A percentile compares a stretch with the other conserved stretches of the same genome.
phyloP scores from a whole-genome alignment of 495 filamentous ascomycete genomes.

The Aspergillus bertholletiae region DNA sequence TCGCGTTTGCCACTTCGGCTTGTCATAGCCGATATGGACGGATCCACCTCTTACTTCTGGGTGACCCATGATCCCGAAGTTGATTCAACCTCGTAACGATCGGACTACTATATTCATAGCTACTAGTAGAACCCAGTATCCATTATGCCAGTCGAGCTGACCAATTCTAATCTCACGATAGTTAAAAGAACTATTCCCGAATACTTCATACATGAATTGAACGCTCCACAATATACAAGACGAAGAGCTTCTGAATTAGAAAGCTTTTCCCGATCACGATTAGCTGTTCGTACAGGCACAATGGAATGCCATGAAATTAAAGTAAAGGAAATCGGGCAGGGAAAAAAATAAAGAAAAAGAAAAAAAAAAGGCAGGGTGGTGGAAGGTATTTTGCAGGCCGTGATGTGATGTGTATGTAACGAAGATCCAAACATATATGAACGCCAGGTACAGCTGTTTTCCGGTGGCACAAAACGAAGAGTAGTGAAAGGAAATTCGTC shows the following conservation, averaged over 20 bases:
- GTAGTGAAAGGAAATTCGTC: slow-evolving; percentile 37
- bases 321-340: neutral
- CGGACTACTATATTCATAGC: too few species aligned
- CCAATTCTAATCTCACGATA: neutral
- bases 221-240: slow-evolving; percentile 17
- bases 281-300: neutral
- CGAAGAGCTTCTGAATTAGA: neutral
- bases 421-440: slow-evolving; percentile 10
- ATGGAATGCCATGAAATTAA: neutral
- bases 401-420: slow-evolving; percentile 6
- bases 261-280: neutral
- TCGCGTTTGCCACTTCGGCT: neutral
- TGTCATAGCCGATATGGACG: neutral
- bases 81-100: too few species aligned
- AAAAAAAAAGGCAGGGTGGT: neutral
- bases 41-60: too few species aligned
- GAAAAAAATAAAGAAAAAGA: neutral
- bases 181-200: slow-evolving; percentile 9
- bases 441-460: slow-evolving; percentile 12
- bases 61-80: too few species aligned
- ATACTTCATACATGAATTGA: slow-evolving; percentile 15
- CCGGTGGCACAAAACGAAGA: slow-evolving; percentile 1
- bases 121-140: too few species aligned
- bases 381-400: neutral
- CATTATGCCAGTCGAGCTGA: neutral